Evolutionary conservation across 2,329 filamentous ascomycete genomes (phyloP).

Genomic region (Phialophora chinensis): DNA sequence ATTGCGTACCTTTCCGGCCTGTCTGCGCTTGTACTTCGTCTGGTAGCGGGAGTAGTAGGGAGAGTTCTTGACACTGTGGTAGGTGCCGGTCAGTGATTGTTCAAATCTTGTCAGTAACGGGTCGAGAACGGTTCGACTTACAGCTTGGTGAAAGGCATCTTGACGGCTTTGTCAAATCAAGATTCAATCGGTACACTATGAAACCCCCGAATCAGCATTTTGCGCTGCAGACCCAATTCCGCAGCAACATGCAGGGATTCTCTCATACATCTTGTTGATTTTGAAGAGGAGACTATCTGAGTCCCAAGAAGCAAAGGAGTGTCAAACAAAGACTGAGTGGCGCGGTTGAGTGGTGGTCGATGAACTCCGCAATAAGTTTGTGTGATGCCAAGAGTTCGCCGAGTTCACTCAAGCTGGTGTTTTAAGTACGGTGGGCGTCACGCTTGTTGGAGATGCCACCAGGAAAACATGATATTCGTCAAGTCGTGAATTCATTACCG

Average conservation of each 20-base stretch:
- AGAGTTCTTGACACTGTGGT: slow-evolving; percentile 78
- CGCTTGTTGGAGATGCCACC: background rate
- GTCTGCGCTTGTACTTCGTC: slow-evolving; percentile 99
- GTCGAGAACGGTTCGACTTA: slow-evolving; percentile 22
- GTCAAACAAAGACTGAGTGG: background rate
- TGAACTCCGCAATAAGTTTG: slow-evolving; percentile 6
- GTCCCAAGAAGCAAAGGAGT: slow-evolving; percentile 21
- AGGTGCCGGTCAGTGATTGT: slow-evolving; percentile 14
- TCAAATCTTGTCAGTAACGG: background rate
- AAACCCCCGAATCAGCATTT: slow-evolving; percentile 97
- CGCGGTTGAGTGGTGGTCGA: background rate
- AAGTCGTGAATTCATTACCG: slow-evolving; percentile 3
- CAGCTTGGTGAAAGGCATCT: slow-evolving; percentile 78
- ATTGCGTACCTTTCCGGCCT: slow-evolving; percentile 67
- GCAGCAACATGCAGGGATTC: slow-evolving; percentile 99
- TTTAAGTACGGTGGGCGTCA: slow-evolving; percentile 8
- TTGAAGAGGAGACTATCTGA: slow-evolving; percentile 43
- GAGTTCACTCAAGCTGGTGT: slow-evolving; percentile 4
- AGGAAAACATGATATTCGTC: background rate
- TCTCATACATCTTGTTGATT: slow-evolving; percentile 38
- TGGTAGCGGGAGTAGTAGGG: slow-evolving; percentile 99
- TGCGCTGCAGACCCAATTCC: slow-evolving; percentile 90
- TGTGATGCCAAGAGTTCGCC: slow-evolving; percentile 11
- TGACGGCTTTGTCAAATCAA: slow-evolving; percentile 33
- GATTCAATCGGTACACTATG: slow-evolving; percentile 39